phyloP scores from a whole-genome alignment of 305 asterid species.

The Striga hermonthica region DNA sequence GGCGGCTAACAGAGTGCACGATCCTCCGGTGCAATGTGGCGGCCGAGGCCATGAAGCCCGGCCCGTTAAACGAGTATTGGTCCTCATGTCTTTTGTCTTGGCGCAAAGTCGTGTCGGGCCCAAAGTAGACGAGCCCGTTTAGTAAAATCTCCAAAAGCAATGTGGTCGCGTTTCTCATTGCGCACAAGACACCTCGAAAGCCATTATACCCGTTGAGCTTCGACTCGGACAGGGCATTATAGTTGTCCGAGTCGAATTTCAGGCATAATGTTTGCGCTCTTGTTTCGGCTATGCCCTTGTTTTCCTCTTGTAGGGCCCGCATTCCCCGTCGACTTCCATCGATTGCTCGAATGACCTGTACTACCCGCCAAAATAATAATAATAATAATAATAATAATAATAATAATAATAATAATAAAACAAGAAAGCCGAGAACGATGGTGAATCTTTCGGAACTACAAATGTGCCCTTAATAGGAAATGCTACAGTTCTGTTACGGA shows the following conservation, averaged over 20 bases:
- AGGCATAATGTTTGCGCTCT: not conserved
- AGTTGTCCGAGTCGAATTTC: not conserved
- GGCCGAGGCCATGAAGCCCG: not conserved
- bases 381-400: too few relatives aligned
- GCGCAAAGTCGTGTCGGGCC: not conserved
- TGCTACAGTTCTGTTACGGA: too few relatives aligned
- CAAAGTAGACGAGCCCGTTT: not conserved
- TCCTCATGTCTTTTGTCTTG: not conserved
- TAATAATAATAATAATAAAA: too few relatives aligned
- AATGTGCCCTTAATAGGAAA: too few relatives aligned
- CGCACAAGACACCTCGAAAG: not conserved
- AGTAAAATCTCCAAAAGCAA: not conserved
- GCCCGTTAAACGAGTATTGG: not conserved
- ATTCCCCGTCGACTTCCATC: conserved; percentile 55
- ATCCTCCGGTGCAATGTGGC: not conserved
- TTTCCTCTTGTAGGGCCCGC: conserved; percentile 53
- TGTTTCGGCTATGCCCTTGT: conserved; percentile 33
- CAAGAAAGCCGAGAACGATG: not conserved
- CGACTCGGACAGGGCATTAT: too few relatives aligned
- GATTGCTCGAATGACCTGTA: conserved; percentile 66
- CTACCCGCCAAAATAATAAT: too few relatives aligned
- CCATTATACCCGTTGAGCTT: not conserved
- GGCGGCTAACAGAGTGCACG: not conserved
- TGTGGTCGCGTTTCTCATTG: not conserved
- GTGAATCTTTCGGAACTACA: not conserved